Base-by-base conservation (phyloP, 2,329 filamentous ascomycete species). In the Ophiocordyceps camponoti-floridani region DNA sequence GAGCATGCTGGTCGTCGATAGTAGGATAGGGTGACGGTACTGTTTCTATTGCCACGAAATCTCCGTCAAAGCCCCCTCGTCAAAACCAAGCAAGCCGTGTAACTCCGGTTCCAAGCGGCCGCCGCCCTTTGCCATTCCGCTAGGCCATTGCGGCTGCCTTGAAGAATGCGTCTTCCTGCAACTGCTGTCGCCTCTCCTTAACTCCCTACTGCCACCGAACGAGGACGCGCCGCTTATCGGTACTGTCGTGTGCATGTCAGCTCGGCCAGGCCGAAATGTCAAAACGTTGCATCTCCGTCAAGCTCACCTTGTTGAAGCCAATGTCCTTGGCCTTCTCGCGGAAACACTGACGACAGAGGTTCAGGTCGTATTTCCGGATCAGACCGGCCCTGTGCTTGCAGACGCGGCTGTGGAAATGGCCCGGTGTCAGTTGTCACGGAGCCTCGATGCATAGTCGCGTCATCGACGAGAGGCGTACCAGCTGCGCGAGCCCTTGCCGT, bases 281-380 rank as follows among this genome's bases (percentile, higher is more conserved):
- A n/a, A 30, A 14, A 26, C 23, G 28, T 9, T 9, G 14, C n/a
- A 27, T 13, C 26, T 33, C 12, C 3, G 26, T 42, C 43, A 14
- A 54, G 52, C 64, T 60, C 60, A 79, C 77, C 78, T 82, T 82
- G 70, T 75, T 70, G 68, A 82, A 82, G 60, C 78, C 78, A 66
- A 82, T 82, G 62, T 82, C 78, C 65, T 74, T 67, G 55, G 75
- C 67, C 73, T 81, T 81, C 72, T 82, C 78, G 61, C 78, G 74
- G 75, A 82, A 83, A 74, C 79, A 83, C 66, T 83, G 79, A 75
- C 79, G 77, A 77, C 79, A 83, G 64, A 83, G 77, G 71, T 94
- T 86, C 60, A 95, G 78, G 65, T 91, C 89, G 75, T 98, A 98
- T 77, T 98, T 98, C 77, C 91, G 88, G 80, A 98, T 94, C 59